Base-by-base conservation (phyloP, 2,329 filamentous ascomycete species). In the Dothidotthia symphoricarpi region DNA sequence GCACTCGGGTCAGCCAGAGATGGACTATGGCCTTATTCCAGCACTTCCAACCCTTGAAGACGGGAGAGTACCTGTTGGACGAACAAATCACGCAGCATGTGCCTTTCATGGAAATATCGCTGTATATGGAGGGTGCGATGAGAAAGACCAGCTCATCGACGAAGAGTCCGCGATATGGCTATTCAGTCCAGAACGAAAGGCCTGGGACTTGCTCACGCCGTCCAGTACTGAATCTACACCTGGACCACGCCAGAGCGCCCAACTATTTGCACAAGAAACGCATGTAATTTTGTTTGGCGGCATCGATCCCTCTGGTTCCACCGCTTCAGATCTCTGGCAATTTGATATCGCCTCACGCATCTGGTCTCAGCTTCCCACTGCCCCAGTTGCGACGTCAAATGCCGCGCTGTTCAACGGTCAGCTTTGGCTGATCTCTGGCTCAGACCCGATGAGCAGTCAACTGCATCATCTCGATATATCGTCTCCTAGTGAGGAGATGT, bases 11-110 rank as follows among this genome's bases (percentile, higher is more conserved):
- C 41, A 55, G 27, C 53, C 61, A 11, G 61, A 67, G 9, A 53
- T 64, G 34, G 68, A 70, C 16, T 72, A 72, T 37, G 59, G 63
- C 6, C 49, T 70, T n/a, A 55, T 70, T 3, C 69, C 70, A n/a
- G 67, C 69, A 2, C 34, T 70, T 11, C 48, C 67, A 9, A 61
- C 58, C 13, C 36, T 45, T 0, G 55, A 64, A 28, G 59, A 47
- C 8, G 55, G 51, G 17, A 36, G 45, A 13, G 61, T 71, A 1
- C 69, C 69, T 5, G 24, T 39, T 7, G 40, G 65, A 13, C 53
- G 70, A 25, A 61, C 60, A 4, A 59, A 61, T 13, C 69, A 73
- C 37, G 60, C 67, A 4, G 68, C 69, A 1, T 68, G 68, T 33
- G 55, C 59, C 3, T 66, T 69, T 41, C 64, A 69, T 14, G 55